These are phyloP conservation scores for Simmondsia chinensis DNA, from an alignment of 148 eudicot genomes.

Conservation along the genomic window DNA sequence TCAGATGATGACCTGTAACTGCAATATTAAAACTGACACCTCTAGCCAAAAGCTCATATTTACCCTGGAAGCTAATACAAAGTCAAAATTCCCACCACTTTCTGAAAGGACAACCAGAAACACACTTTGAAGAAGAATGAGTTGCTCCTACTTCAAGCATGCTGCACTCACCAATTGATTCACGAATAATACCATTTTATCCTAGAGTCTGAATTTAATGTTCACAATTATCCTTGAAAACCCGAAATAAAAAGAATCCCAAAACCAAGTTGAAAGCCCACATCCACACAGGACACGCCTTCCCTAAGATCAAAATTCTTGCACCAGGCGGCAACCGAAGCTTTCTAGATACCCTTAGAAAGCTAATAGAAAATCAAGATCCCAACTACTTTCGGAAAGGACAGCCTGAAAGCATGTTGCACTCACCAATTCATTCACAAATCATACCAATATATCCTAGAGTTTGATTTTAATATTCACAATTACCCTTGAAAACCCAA, in stretches of 20 bases:
- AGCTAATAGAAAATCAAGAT: too few relatives aligned
- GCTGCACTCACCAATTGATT: not conserved
- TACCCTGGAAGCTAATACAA: too few relatives aligned
- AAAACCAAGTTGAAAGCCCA: slow-evolving; percentile 30
- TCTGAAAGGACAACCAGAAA: too few relatives aligned
- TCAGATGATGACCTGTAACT: too few relatives aligned
- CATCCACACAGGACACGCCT: slow-evolving; percentile 38
- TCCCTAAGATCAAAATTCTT: slow-evolving; percentile 80
- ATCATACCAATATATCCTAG: slow-evolving; percentile 5
- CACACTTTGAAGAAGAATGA: too few relatives aligned
- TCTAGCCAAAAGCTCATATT: too few relatives aligned
- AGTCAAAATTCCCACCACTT: too few relatives aligned
- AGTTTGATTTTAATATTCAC: not conserved
- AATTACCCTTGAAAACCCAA: slow-evolving; percentile 24
- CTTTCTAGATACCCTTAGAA: too few relatives aligned
- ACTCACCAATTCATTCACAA: not conserved
- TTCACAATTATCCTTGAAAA: slow-evolving; percentile 17
- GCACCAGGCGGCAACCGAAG: slow-evolving; percentile 77
- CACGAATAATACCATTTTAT: slow-evolving; percentile 6
- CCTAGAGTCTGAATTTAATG: not conserved
- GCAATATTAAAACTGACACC: too few relatives aligned
- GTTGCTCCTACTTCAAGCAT: too few relatives aligned
- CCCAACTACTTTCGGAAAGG: too few relatives aligned
- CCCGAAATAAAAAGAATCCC: slow-evolving; percentile 24
- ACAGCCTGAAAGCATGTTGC: slow-evolving; percentile 1